phyloP scores from a whole-genome alignment of 768 basidiomycete genomes.

The Wakefieldia striispora region DNA sequence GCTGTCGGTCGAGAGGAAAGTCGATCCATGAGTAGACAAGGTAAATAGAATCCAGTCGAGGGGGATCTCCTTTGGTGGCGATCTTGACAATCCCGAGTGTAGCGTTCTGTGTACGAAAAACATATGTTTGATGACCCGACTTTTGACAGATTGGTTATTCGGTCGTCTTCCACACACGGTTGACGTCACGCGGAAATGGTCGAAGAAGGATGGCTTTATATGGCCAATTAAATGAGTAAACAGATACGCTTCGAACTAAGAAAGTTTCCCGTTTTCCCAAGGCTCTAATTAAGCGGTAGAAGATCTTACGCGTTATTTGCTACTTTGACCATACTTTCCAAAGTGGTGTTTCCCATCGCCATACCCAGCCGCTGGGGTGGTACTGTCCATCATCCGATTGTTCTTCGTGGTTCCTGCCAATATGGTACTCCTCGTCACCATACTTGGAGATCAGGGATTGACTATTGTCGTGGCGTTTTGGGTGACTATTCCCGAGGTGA shows the following conservation, averaged over 20 bases:
- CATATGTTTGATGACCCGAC: too few relatives aligned
- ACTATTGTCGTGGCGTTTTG: slow-evolving; percentile 12
- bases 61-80: too few relatives aligned
- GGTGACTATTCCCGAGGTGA: background rate
- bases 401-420: background rate
- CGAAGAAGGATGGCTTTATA: slow-evolving; percentile 14
- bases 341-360: slow-evolving; percentile 9
- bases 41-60: too few relatives aligned
- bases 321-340: slow-evolving; percentile 1
- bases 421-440: background rate
- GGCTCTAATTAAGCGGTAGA: background rate
- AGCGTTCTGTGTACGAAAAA: too few relatives aligned
- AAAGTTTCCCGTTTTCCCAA: background rate
- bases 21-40: too few relatives aligned
- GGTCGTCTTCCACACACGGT: too few relatives aligned
- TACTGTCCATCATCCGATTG: slow-evolving; percentile 3
- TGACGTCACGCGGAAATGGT: too few relatives aligned
- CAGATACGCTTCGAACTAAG: background rate
- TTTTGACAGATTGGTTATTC: too few relatives aligned
- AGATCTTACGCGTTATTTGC: background rate
- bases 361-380: background rate
- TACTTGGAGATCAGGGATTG: slow-evolving; percentile 13
- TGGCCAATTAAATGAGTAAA: slow-evolving; percentile 3
- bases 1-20: too few relatives aligned
- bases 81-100: too few relatives aligned